A percentile compares a stretch with the other conserved stretches of the same genome.
These are phyloP conservation scores for Tylopilus felleus DNA, from an alignment of 768 basidiomycete genomes.

Conservation along the genomic window DNA sequence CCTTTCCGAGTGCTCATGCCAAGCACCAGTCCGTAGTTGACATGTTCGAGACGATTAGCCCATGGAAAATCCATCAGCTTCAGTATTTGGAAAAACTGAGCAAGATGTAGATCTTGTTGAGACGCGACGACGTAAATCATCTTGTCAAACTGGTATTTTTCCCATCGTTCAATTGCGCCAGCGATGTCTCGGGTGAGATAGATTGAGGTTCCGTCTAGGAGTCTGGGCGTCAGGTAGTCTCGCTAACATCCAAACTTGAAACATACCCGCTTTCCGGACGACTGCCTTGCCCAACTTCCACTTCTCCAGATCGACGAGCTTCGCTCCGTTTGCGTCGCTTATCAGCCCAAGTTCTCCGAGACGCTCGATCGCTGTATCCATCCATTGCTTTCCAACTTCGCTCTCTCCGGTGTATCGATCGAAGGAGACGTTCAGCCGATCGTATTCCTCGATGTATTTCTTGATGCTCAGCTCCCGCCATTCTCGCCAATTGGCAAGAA, in stretches of 20 bases:
- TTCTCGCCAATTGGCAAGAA: slow-evolving; percentile 83
- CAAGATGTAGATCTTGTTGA: slow-evolving; percentile 82
- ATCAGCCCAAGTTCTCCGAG: slow-evolving; percentile 73
- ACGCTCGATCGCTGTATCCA: slow-evolving; percentile 65
- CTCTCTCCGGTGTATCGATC: slow-evolving; percentile 94
- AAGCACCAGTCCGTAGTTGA: slow-evolving; percentile 88
- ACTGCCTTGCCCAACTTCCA: slow-evolving; percentile 92
- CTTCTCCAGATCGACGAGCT: slow-evolving; percentile 82
- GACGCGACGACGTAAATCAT: slow-evolving; percentile 94
- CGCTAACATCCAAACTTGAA: too few relatives aligned
- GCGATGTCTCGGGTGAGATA: slow-evolving; percentile 96
- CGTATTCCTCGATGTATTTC: slow-evolving; percentile 87
- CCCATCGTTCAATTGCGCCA: slow-evolving; percentile 87
- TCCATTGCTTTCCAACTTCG: slow-evolving; percentile 67
- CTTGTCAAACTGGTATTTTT: slow-evolving; percentile 86
- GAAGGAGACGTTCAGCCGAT: slow-evolving; percentile 83
- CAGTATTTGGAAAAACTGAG: slow-evolving; percentile 93
- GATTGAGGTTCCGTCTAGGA: slow-evolving; percentile 80
- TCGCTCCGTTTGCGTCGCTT: slow-evolving; percentile 74
- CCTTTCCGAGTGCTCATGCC: slow-evolving; percentile 96
- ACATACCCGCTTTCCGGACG: slow-evolving; percentile 76
- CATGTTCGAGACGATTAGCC: slow-evolving; percentile 78
- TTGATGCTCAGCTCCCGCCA: slow-evolving; percentile 91
- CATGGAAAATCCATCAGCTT: slow-evolving; percentile 87
- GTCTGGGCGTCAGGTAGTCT: slow-evolving; percentile 11